Conservation (phyloP, 1,284 basidiomycete species). For the Hypsizygus ulmarius region DNA sequence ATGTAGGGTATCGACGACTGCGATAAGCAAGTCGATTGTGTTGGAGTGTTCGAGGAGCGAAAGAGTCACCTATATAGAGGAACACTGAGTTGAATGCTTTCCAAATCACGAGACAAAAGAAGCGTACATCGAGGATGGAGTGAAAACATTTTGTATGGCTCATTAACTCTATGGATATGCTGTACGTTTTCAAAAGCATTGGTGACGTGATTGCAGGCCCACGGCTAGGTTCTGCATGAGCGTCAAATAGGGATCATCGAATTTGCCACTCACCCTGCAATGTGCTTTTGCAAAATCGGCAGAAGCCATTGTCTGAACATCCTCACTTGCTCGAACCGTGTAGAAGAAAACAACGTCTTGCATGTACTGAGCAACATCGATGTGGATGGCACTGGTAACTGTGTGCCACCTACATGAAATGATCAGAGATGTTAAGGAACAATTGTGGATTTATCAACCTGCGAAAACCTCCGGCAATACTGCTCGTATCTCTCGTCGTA, state of each 20-base stretch:
- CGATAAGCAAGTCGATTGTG: constrained; percentile 50
- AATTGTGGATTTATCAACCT: constrained; percentile 35
- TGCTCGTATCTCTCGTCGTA: constrained; percentile 64
- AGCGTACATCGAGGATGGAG: constrained; percentile 63
- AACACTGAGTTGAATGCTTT: neutral
- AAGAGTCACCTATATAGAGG: constrained; percentile 51
- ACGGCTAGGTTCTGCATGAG: constrained; percentile 5
- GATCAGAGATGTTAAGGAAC: neutral
- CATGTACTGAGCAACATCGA: constrained; percentile 44
- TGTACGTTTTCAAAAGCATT: constrained; percentile 50
- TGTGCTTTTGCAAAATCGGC: constrained; percentile 56
- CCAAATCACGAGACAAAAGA: neutral
- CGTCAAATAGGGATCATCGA: neutral
- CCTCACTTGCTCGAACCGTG: constrained; percentile 69
- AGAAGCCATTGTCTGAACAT: constrained; percentile 68
- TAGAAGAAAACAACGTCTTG: constrained; percentile 44
- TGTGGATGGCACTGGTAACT: constrained; percentile 32
- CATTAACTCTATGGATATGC: constrained; percentile 58
- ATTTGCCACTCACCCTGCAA: constrained; percentile 39
- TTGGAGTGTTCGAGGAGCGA: constrained; percentile 50
- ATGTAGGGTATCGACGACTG: constrained; percentile 63
- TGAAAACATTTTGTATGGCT: constrained; percentile 60
- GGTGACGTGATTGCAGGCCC: constrained; percentile 10
- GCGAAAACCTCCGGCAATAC: constrained; percentile 67
- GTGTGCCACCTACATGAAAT: constrained; percentile 28